These are phyloP conservation scores for Nemania sp. DNA, from an alignment of 2,329 filamentous ascomycete species.

Conservation along the genomic window DNA sequence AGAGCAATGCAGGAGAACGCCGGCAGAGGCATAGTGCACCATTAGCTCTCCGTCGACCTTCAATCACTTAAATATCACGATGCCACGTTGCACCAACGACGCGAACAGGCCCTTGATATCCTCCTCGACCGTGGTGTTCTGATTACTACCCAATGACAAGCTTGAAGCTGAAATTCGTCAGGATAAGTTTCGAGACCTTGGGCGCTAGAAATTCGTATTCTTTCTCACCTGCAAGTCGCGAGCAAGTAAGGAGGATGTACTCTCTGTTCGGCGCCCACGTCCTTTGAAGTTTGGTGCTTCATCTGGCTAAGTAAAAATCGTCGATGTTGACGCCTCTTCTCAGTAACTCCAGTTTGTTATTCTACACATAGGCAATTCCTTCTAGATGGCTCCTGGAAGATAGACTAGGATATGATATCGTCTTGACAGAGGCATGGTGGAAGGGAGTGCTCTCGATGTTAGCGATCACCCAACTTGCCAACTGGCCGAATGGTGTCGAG, in stretches of 20 bases:
- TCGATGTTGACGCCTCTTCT: constrained; percentile 67
- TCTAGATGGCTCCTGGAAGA: constrained; percentile 66
- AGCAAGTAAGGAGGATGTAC: constrained; percentile 67
- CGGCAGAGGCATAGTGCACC: constrained; percentile 67
- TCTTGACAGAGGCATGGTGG: constrained; percentile 61
- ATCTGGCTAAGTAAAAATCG: constrained; percentile 59
- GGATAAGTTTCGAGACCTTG: constrained; percentile 57
- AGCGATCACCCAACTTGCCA: constrained; percentile 65
- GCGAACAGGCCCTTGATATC: constrained; percentile 65
- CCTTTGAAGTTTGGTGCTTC: constrained; percentile 55
- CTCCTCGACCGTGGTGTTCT: constrained; percentile 63
- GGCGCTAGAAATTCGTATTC: constrained; percentile 69
- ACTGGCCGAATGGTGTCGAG: constrained; percentile 60
- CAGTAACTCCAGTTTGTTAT: constrained; percentile 61
- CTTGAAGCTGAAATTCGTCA: constrained; percentile 61
- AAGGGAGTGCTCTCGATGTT: constrained; percentile 69
- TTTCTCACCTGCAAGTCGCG: constrained; percentile 70
- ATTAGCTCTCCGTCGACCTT: constrained; percentile 62
- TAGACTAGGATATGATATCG: constrained; percentile 69
- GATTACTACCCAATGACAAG: constrained; percentile 70
- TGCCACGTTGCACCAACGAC: constrained; percentile 49
- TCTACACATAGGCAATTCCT: constrained; percentile 54
- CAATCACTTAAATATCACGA: constrained; percentile 69
- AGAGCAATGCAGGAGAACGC: constrained; percentile 73
- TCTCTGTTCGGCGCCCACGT: constrained; percentile 64